Percentiles rank a stretch among this genome's conserved stretches.
Evolutionary conservation across 1,284 basidiomycete species (phyloP).

Genomic region (Ustilago hordei): DNA sequence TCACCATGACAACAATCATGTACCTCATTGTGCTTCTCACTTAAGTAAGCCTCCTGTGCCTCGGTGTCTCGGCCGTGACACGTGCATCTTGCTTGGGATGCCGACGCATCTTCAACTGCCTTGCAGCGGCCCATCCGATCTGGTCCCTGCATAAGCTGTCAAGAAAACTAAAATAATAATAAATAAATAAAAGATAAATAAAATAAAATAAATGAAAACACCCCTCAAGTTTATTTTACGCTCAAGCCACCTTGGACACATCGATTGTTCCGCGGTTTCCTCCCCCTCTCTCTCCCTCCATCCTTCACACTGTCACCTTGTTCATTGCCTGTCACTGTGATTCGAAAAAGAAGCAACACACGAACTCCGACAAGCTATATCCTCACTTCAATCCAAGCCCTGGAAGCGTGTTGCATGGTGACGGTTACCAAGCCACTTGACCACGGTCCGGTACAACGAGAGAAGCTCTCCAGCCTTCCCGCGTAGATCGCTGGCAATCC

Average conservation of each 20-base stretch:
- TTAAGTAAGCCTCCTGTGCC: too few species aligned
- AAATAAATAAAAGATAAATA: too few species aligned
- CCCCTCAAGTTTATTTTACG: background rate
- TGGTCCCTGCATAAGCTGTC: constrained; percentile 16
- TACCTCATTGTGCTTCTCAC: too few species aligned
- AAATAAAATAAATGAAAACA: background rate
- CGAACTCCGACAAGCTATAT: background rate
- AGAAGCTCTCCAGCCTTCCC: background rate
- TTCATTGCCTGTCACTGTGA: background rate
- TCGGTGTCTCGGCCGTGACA: too few species aligned
- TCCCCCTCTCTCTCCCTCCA: background rate
- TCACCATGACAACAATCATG: too few species aligned
- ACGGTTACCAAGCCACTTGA: background rate
- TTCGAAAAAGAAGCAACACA: background rate
- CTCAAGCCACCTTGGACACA: constrained; percentile 4
- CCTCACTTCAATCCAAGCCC: background rate
- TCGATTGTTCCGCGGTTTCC: background rate
- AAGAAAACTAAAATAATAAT: background rate
- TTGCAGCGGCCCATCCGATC: background rate
- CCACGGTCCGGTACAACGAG: background rate
- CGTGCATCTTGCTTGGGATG: too few species aligned
- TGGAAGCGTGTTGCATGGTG: background rate
- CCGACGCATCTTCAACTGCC: too few species aligned
- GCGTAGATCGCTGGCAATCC: background rate
- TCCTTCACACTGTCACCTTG: background rate